Conservation (phyloP, 2,329 filamentous ascomycete species). For the Daldinia sp. region DNA sequence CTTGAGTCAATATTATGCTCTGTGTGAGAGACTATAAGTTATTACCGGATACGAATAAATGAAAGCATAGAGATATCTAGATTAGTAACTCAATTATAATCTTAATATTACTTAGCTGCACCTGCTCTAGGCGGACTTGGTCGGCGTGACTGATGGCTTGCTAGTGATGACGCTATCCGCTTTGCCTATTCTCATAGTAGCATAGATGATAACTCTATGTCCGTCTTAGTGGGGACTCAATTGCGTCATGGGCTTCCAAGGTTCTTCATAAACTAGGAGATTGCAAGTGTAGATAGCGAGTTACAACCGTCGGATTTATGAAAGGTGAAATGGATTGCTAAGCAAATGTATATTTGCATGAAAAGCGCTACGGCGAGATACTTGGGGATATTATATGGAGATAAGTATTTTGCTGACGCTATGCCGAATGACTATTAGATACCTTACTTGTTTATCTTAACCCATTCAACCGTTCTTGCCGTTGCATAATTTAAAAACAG, state of each 20-base stretch:
- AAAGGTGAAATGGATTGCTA: neutral
- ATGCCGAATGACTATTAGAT: conserved; percentile 2
- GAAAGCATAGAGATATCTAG: neutral
- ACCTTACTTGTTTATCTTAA: neutral
- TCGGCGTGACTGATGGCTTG: neutral
- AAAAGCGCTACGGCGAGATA: neutral
- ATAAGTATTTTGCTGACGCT: neutral
- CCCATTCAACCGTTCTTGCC: neutral
- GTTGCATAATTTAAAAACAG: conserved; percentile 1
- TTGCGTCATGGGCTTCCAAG: conserved; percentile 28
- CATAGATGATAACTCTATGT: conserved; percentile 14
- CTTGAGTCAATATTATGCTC: no score
- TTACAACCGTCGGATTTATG: conserved; percentile 1
- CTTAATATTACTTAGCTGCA: neutral
- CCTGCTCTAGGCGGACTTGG: neutral
- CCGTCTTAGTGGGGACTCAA: conserved; percentile 21
- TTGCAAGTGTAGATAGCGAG: neutral
- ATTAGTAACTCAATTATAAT: neutral
- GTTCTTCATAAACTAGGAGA: conserved; percentile 6
- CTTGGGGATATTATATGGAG: conserved; percentile 1
- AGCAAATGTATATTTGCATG: neutral
- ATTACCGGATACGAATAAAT: neutral
- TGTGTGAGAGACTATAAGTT: neutral
- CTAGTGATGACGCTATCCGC: conserved; percentile 10
- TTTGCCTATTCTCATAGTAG: conserved; percentile 3